A percentile compares a stretch with the other conserved stretches of the same genome.
Evolutionary conservation across 2,329 filamentous ascomycete species (phyloP).

Genomic region (Dactylellina cionopaga): DNA sequence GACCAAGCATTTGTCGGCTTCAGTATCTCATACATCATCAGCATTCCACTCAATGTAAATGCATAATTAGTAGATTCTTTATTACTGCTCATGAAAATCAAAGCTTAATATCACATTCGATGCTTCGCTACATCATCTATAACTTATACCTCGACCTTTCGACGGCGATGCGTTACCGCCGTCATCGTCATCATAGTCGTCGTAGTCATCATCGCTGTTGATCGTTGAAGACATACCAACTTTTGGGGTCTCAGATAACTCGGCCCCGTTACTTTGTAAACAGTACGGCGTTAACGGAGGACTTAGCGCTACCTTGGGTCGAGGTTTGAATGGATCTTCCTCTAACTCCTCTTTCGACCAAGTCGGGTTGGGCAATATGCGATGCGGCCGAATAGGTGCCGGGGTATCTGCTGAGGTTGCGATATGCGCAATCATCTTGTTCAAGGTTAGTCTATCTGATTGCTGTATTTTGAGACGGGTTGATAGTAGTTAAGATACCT

Average conservation of each 20-base stretch:
- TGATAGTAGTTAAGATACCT: slow-evolving; percentile 48
- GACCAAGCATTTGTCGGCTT: too few relatives aligned
- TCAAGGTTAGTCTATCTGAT: slow-evolving; percentile 1
- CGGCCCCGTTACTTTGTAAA: slow-evolving; percentile 3
- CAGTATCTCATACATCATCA: too few relatives aligned
- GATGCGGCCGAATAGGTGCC: slow-evolving; percentile 25
- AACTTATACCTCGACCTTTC: slow-evolving; percentile 29
- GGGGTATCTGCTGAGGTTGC: slow-evolving; percentile 50
- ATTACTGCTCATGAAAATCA: too few relatives aligned
- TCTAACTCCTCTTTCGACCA: slow-evolving; percentile 53
- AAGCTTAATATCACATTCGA: not conserved
- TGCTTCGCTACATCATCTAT: slow-evolving; percentile 1
- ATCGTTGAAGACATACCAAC: slow-evolving; percentile 14
- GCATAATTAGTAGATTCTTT: too few relatives aligned
- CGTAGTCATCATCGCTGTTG: slow-evolving; percentile 25
- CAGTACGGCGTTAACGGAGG: slow-evolving; percentile 54
- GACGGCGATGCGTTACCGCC: slow-evolving; percentile 34
- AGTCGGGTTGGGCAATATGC: slow-evolving; percentile 21
- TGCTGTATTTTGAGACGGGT: not conserved
- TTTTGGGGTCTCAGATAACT: slow-evolving; percentile 12
- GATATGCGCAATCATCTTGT: slow-evolving; percentile 44
- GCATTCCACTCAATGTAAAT: too few relatives aligned
- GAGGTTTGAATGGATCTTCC: slow-evolving; percentile 57
- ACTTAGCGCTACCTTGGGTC: slow-evolving; percentile 56
- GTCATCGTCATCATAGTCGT: slow-evolving; percentile 35